These are phyloP conservation scores for Aspergillus pseudoglaucus DNA, from an alignment of 2,329 filamentous ascomycete genomes.

Conservation along the genomic window DNA sequence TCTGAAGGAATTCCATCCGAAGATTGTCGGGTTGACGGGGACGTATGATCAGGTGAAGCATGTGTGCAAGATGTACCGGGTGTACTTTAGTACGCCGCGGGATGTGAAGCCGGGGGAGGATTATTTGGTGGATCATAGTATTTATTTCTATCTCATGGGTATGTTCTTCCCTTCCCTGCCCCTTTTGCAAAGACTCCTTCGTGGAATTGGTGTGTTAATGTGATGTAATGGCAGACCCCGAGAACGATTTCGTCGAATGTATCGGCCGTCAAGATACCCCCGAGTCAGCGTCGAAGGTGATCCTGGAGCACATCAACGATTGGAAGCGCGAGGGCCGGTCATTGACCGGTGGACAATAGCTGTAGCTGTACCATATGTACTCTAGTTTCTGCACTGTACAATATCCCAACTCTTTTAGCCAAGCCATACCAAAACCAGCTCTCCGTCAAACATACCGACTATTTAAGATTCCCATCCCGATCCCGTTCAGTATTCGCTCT, in stretches of 20 bases:
- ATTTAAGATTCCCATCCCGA: slow-evolving; percentile 33
- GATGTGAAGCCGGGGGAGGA: slow-evolving; percentile 89
- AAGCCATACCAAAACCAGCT: not conserved
- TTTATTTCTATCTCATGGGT: slow-evolving; percentile 98
- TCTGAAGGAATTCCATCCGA: slow-evolving; percentile 80
- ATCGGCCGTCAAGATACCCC: slow-evolving; percentile 92
- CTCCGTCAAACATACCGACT: not conserved
- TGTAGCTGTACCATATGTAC: not conserved
- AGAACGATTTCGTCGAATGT: slow-evolving; percentile 96
- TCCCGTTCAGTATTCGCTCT: slow-evolving; percentile 76
- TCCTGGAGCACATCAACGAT: slow-evolving; percentile 76
- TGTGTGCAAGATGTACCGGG: slow-evolving; percentile 90
- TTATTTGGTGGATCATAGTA: slow-evolving; percentile 96
- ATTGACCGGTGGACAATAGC: slow-evolving; percentile 35
- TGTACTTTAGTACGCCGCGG: slow-evolving; percentile 91
- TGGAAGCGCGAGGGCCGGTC: slow-evolving; percentile 54
- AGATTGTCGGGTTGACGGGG: slow-evolving; percentile 82
- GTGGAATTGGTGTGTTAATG: slow-evolving; percentile 5
- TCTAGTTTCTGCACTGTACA: slow-evolving; percentile 8
- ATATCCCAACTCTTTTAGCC: slow-evolving; percentile 19
- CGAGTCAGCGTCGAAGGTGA: slow-evolving; percentile 74
- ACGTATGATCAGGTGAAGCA: slow-evolving; percentile 90
- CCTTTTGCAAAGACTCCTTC: too few species aligned
- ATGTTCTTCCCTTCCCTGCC: slow-evolving; percentile 30
- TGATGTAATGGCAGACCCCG: slow-evolving; percentile 72